Evolutionary conservation across 2,329 filamentous ascomycete species (phyloP).

Genomic region (Apiospora phragmitis): DNA sequence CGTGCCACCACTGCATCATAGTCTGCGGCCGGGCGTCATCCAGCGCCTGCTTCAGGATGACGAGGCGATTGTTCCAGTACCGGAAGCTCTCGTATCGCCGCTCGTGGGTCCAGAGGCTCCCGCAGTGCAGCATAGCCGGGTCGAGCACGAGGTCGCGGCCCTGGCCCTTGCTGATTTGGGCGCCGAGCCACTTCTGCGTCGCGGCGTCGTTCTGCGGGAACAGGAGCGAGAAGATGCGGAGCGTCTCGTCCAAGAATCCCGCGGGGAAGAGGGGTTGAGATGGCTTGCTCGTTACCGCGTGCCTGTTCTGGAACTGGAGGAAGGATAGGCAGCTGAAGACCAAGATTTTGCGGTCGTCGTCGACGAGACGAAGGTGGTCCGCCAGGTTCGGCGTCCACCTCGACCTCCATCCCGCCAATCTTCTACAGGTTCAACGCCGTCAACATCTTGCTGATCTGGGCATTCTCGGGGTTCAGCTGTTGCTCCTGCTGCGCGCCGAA

Average conservation of each 20-base stretch:
- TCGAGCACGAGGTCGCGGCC: background rate
- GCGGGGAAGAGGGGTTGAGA: slow-evolving; percentile 27
- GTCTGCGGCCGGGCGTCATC: background rate
- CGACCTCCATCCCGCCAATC: slow-evolving; percentile 34
- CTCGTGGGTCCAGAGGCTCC: background rate
- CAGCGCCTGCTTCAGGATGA: background rate
- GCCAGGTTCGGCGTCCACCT: slow-evolving; percentile 37
- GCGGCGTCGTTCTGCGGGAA: slow-evolving; percentile 31
- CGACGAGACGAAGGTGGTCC: slow-evolving; percentile 38
- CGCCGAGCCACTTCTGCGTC: background rate
- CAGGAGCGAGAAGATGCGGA: slow-evolving; percentile 35
- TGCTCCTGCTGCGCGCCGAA: background rate
- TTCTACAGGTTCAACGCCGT: slow-evolving; percentile 24
- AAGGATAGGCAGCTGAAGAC: slow-evolving; percentile 41
- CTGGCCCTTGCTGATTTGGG: background rate
- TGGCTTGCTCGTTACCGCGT: background rate
- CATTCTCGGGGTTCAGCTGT: background rate
- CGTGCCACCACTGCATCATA: background rate
- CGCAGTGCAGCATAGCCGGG: background rate
- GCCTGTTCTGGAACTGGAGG: slow-evolving; percentile 26
- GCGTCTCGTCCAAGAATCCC: slow-evolving; percentile 35
- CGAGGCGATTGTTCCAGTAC: background rate
- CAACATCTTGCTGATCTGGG: slow-evolving; percentile 22
- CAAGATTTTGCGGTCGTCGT: slow-evolving; percentile 35
- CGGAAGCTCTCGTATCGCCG: background rate